Base-by-base conservation (phyloP, 2,329 filamentous ascomycete species). In the Metarhizium sp. region DNA sequence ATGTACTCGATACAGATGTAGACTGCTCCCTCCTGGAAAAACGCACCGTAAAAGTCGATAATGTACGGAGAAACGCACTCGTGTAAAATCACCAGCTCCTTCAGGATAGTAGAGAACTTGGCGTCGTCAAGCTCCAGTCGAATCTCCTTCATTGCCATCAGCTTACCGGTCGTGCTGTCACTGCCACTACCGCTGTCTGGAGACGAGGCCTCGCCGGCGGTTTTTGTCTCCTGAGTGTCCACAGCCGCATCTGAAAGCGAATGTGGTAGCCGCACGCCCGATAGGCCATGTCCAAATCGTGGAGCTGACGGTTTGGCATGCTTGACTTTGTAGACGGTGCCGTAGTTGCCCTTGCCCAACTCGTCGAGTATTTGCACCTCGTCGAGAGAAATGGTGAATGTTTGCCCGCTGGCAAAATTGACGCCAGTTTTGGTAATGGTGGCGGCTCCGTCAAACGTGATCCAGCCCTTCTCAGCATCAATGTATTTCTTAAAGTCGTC, bases 141-240 rank as follows among this genome's bases (percentile, higher is more conserved):
- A 64, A 99, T 95, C 72, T 99, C 94, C 70, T 99, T 99, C 94
- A 99, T 99, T 14, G 94, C 94, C 94, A 99, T 97, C 57, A 96
- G 78, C 51, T 88, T 82, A 18, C 92, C 91, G 0, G 85, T 85
- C 1, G 81, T 82, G 4, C 73, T 74, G 51, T 71, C 62, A 50
- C 62, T 66, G 20, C 73, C 74, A 50, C 71, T 61, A 50, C 61
- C 66, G n/a, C 58, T 16, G 8, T 4, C 49, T 14, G 30, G 30
- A 6, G 20, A 6, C 18, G 34, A 25, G 67, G 65, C 50, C 62
- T 69, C 67, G 13, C 62, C 57, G 0, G 62, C 55, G 0, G 66
- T 65, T 3, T 68, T 62, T 5, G 62, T 3, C 20, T 13, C 45
- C 20, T 11, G 25, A 2, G 20, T 57, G 11, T 71, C 61, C 7